Evolutionary conservation across 2,329 filamentous ascomycete genomes (phyloP).

Genomic region (Lecanosticta acicola): DNA sequence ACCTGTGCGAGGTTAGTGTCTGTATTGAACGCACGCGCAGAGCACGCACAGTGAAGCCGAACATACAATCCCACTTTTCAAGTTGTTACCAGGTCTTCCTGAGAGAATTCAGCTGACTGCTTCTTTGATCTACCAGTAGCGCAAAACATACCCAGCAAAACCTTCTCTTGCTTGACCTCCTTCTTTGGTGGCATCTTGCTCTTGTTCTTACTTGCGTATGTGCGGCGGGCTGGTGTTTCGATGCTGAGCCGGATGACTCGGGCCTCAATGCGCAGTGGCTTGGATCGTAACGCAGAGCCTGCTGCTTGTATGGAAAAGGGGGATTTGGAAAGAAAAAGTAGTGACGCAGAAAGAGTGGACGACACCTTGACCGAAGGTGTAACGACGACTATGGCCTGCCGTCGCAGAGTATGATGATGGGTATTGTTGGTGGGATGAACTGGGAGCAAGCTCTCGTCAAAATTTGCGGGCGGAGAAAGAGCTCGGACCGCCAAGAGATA

Average conservation of each 20-base stretch:
- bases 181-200: constrained; percentile 97
- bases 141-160: constrained; percentile 56
- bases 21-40: constrained; percentile 29
- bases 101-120: neutral
- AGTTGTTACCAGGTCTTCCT: constrained; percentile 90
- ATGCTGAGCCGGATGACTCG: constrained; percentile 12
- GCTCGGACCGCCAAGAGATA: neutral
- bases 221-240: constrained; percentile 32
- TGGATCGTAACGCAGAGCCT: constrained; percentile 29
- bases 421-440: neutral
- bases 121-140: neutral
- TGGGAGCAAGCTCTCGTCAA: neutral
- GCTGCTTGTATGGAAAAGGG: constrained; percentile 25
- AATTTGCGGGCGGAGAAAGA: neutral
- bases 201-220: constrained; percentile 45
- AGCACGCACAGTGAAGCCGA: constrained; percentile 31
- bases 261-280: constrained; percentile 12
- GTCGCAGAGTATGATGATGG: constrained; percentile 10
- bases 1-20: constrained; percentile 58
- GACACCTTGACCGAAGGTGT: constrained; percentile 25
- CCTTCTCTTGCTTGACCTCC: constrained; percentile 83
- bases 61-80: constrained; percentile 98
- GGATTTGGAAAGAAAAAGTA: constrained; percentile 23
- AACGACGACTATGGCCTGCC: constrained; percentile 30
- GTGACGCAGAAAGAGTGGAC: constrained; percentile 18